Evolutionary conservation across 768 basidiomycete species (phyloP).

Genomic region (Phylloporus scabripes): DNA sequence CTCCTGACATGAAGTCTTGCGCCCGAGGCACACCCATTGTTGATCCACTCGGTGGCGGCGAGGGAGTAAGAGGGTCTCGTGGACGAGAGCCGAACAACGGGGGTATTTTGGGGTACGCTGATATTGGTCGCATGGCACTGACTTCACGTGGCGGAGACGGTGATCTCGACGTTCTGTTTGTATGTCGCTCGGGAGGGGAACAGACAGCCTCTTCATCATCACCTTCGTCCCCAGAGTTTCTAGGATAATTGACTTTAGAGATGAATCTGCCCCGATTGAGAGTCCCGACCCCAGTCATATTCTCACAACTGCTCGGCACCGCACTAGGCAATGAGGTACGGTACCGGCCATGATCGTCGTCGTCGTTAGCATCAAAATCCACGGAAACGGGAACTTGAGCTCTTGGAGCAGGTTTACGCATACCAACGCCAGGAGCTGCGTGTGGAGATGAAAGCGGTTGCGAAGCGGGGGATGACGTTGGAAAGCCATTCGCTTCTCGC

Average conservation of each 20-base stretch:
- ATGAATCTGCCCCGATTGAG: conserved; percentile 24
- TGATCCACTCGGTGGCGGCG: conserved; percentile 17
- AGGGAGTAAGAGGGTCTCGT: conserved; percentile 23
- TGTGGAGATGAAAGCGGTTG: conserved; percentile 18
- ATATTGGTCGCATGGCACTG: conserved; percentile 30
- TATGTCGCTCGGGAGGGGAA: conserved; percentile 15
- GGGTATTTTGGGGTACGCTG: conserved; percentile 37
- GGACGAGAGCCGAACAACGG: conserved; percentile 32
- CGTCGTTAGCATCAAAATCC: conserved; percentile 35
- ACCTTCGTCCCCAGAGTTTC: conserved; percentile 9
- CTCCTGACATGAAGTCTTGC: conserved; percentile 20
- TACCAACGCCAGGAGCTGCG: conserved; percentile 32
- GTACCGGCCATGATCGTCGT: conserved; percentile 29
- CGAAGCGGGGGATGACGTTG: conserved; percentile 13
- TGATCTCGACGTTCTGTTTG: conserved; percentile 17
- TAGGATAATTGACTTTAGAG: conserved; percentile 16
- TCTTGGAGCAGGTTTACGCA: conserved; percentile 60
- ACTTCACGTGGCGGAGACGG: conserved; percentile 22
- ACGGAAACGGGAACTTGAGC: conserved; percentile 60
- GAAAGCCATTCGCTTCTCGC: conserved; percentile 29
- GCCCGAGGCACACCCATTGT: conserved; percentile 12
- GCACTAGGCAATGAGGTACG: conserved; percentile 50
- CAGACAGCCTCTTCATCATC: conserved; percentile 16
- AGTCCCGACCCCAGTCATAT: conserved; percentile 66
- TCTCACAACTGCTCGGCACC: conserved; percentile 45